These are phyloP conservation scores for Austroboletus novae-zelandiae DNA, from an alignment of 1,284 basidiomycete genomes.

Conservation along the genomic window DNA sequence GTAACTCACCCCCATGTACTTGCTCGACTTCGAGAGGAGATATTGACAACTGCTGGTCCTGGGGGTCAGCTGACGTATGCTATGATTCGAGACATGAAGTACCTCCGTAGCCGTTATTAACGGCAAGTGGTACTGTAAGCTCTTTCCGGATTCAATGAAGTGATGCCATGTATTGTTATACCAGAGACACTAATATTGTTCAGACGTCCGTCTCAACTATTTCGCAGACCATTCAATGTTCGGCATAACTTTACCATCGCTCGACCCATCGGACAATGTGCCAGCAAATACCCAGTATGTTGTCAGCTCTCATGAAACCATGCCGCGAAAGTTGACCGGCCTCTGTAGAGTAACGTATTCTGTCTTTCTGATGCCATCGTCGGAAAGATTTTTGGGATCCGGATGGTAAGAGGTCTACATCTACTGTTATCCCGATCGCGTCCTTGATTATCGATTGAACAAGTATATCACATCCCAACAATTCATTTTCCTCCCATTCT, in stretches of 20 bases:
- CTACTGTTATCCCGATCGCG: slow-evolving; percentile 35
- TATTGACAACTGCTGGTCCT: slow-evolving; percentile 42
- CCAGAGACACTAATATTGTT: slow-evolving; percentile 45
- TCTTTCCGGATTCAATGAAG: too few relatives aligned
- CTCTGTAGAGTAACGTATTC: slow-evolving; percentile 27
- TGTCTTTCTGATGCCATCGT: slow-evolving; percentile 32
- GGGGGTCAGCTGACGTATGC: slow-evolving; percentile 43
- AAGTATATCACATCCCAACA: slow-evolving; percentile 29
- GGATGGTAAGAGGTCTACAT: slow-evolving; percentile 23
- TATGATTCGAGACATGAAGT: slow-evolving; percentile 48
- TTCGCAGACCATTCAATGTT: slow-evolving; percentile 25
- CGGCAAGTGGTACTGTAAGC: slow-evolving; percentile 29
- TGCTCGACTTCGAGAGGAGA: slow-evolving; percentile 45
- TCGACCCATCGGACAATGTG: slow-evolving; percentile 19
- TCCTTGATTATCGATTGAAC: slow-evolving; percentile 28
- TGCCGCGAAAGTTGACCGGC: neutral
- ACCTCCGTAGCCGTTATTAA: slow-evolving; percentile 50
- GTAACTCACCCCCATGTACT: slow-evolving; percentile 46
- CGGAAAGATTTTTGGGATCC: slow-evolving; percentile 37
- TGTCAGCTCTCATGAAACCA: neutral
- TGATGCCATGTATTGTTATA: neutral
- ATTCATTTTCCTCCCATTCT: slow-evolving; percentile 49
- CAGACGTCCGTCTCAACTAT: slow-evolving; percentile 1
- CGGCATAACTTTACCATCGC: slow-evolving; percentile 40
- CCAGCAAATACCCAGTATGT: slow-evolving; percentile 46